These are phyloP conservation scores for Cenococcum geophilum DNA, from an alignment of 495 filamentous ascomycete genomes.

Conservation along the genomic window DNA sequence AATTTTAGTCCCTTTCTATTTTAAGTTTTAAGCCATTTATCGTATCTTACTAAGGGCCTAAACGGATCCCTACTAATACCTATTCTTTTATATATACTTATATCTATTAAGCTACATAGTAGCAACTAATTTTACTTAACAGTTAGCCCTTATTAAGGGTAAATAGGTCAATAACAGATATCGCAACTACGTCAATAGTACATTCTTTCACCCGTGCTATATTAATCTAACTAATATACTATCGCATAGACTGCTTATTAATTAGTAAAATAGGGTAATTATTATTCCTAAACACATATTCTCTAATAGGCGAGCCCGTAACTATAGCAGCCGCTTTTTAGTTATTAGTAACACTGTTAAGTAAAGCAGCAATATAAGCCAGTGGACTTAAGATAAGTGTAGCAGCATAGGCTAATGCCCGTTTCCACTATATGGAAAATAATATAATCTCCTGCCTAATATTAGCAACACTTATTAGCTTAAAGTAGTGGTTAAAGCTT, in stretches of 20 bases:
- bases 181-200: no score
- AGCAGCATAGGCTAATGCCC: slow-evolving; percentile 29
- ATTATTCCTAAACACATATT: slow-evolving; percentile 29
- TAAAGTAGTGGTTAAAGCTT: slow-evolving; percentile 32
- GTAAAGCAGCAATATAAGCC: slow-evolving; percentile 30
- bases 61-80: no score
- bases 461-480: slow-evolving; percentile 3
- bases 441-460: neutral
- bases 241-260: slow-evolving; percentile 23
- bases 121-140: no score
- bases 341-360: slow-evolving; percentile 30
- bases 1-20: no score
- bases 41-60: no score
- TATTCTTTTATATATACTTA: no score
- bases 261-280: slow-evolving; percentile 27
- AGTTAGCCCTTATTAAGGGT: no score
- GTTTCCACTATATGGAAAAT: slow-evolving; percentile 27
- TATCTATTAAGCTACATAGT: no score
- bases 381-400: slow-evolving; percentile 26
- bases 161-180: no score
- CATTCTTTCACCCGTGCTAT: no score
- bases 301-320: slow-evolving; percentile 23
- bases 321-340: slow-evolving; percentile 26
- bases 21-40: no score
- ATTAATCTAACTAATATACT: no score